These are phyloP conservation scores for Penicillium ucsense DNA, from an alignment of 495 filamentous ascomycete genomes.

Conservation along the genomic window DNA sequence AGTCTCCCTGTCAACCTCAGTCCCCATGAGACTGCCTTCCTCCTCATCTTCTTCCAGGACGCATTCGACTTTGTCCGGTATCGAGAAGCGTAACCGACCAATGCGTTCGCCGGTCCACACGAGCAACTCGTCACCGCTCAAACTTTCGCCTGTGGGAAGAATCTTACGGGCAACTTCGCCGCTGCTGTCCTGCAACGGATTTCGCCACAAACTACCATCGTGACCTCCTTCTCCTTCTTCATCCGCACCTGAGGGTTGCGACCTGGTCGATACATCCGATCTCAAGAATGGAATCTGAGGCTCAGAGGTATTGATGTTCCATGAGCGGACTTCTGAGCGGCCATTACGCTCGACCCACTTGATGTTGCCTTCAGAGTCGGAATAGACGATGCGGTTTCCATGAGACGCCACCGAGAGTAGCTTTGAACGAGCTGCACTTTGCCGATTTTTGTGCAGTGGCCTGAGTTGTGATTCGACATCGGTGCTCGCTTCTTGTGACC, in stretches of 20 bases:
- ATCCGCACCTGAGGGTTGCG: too few species aligned
- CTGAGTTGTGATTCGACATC: conserved; percentile 26
- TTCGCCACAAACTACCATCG: conserved; percentile 22
- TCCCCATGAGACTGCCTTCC: conserved; percentile 21
- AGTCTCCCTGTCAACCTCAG: conserved; percentile 25
- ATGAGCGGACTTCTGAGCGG: conserved; percentile 65
- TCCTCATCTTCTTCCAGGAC: conserved; percentile 36
- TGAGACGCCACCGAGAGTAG: conserved; percentile 77
- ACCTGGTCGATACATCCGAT: neutral
- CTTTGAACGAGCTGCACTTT: conserved; percentile 71
- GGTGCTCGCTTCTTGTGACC: conserved; percentile 12
- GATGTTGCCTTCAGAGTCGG: conserved; percentile 72
- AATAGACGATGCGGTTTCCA: conserved; percentile 74
- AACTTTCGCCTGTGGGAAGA: conserved; percentile 45
- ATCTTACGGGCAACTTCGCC: conserved; percentile 59
- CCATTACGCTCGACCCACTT: conserved; percentile 93
- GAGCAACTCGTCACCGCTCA: conserved; percentile 52
- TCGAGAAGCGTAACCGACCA: conserved; percentile 57
- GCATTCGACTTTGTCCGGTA: conserved; percentile 33
- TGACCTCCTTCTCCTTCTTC: neutral
- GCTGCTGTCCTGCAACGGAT: conserved; percentile 10
- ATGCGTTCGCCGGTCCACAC: conserved; percentile 77
- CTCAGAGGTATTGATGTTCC: conserved; percentile 49
- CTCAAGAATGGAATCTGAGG: conserved; percentile 10
- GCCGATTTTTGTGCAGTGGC: conserved; percentile 59